Percentiles rank a stretch among this genome's conserved stretches.
phyloP scores from a whole-genome alignment of 169 alveolate species.

The Plasmodium yoelii region DNA sequence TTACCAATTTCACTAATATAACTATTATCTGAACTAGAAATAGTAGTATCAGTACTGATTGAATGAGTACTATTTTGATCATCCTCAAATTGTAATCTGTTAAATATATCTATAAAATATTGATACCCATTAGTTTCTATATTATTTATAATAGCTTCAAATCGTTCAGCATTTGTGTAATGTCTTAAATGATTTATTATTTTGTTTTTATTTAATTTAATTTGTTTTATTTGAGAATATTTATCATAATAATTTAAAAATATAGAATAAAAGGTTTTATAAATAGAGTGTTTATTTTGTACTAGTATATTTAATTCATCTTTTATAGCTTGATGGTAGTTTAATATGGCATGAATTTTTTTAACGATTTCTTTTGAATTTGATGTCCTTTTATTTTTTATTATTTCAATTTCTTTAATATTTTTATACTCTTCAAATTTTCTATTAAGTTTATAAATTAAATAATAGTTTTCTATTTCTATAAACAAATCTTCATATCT shows the following conservation, averaged over 20 bases:
- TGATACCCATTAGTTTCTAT: slow-evolving; percentile 56
- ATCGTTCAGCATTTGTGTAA: slow-evolving; percentile 42
- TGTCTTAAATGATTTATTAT: slow-evolving; percentile 29
- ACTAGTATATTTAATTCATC: slow-evolving; percentile 36
- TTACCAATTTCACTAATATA: not conserved
- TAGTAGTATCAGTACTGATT: not conserved
- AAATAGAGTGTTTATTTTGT: slow-evolving; percentile 58
- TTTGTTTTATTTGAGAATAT: slow-evolving; percentile 50
- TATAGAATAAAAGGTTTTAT: slow-evolving; percentile 63
- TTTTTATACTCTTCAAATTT: slow-evolving; percentile 58
- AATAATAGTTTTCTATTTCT: slow-evolving; percentile 67
- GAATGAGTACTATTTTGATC: too few relatives aligned
- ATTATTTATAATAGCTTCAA: slow-evolving; percentile 37
- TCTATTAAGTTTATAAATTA: slow-evolving; percentile 56
- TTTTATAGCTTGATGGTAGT: slow-evolving; percentile 18
- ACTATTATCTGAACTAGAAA: not conserved
- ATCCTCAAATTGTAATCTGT: not conserved
- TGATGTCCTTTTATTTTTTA: slow-evolving; percentile 34
- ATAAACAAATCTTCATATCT: slow-evolving; percentile 1
- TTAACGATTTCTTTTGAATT: slow-evolving; percentile 12
- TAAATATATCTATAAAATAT: slow-evolving; percentile 56
- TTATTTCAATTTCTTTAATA: slow-evolving; percentile 34
- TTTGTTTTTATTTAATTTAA: slow-evolving; percentile 41
- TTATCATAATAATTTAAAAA: slow-evolving; percentile 62
- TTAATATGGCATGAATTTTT: slow-evolving; percentile 33